Percentiles rank a stretch among this genome's conserved stretches.
Conservation (phyloP, 148 eudicot genomes). For the Chenopodium formosanum region DNA sequence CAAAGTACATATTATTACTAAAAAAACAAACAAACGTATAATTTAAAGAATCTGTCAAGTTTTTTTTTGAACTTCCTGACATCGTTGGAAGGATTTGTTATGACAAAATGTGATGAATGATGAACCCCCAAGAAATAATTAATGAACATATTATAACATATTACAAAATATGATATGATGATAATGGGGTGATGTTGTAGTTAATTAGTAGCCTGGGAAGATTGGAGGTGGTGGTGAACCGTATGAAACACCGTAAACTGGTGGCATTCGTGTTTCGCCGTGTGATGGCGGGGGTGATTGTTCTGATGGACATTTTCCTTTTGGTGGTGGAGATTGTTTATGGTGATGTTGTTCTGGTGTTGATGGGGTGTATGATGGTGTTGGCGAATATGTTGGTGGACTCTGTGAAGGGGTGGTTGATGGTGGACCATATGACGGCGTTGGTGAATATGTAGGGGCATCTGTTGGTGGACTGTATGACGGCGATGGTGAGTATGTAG, state of each 20-base stretch:
- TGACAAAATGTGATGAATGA: neutral
- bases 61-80: conserved; percentile 6
- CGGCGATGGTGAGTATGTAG: neutral
- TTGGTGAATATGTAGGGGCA: neutral
- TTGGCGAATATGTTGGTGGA: neutral
- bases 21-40: conserved; percentile 9
- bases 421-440: neutral
- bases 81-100: conserved; percentile 11
- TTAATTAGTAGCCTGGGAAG: conserved; percentile 16
- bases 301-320: neutral
- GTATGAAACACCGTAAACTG: conserved; percentile 15
- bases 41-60: conserved; percentile 16
- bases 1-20: conserved; percentile 8
- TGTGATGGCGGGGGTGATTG: neutral
- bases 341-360: conserved; percentile 1
- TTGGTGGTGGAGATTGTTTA: neutral
- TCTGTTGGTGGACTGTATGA: neutral
- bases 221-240: conserved; percentile 15
- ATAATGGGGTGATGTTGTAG: neutral
- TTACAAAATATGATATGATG: neutral
- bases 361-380: conserved; percentile 2
- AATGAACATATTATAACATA: conserved; percentile 9
- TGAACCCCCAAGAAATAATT: neutral
- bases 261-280: conserved; percentile 8
- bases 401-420: neutral